These are phyloP conservation scores for Chloranthus sessilifolius DNA, from an alignment of 164 flowering plant genomes.

Conservation along the genomic window DNA sequence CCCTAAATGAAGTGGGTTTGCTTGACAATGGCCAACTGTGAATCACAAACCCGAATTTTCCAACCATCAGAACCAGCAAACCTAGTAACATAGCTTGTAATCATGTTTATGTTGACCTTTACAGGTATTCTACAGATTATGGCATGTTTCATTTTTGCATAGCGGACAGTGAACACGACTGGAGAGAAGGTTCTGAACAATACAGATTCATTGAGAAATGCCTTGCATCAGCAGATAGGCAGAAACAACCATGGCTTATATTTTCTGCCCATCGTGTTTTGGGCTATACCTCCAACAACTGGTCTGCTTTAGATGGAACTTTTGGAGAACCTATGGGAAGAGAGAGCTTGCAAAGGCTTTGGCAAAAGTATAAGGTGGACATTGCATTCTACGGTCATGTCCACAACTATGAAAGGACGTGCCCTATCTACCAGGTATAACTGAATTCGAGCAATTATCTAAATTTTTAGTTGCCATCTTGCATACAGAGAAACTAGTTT, in stretches of 20 bases:
- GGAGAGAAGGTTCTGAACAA: slow-evolving; percentile 88
- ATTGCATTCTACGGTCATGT: slow-evolving; percentile 83
- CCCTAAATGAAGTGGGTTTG: too few relatives aligned
- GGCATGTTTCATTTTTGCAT: slow-evolving; percentile 90
- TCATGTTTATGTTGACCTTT: neutral
- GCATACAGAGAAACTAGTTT: too few relatives aligned
- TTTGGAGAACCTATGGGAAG: slow-evolving; percentile 87
- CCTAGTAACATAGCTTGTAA: neutral
- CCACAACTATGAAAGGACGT: slow-evolving; percentile 85
- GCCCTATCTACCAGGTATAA: slow-evolving; percentile 74
- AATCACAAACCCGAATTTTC: too few relatives aligned
- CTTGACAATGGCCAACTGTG: too few relatives aligned
- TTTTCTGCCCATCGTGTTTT: slow-evolving; percentile 78
- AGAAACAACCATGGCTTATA: slow-evolving; percentile 84
- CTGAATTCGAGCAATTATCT: too few relatives aligned
- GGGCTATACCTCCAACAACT: slow-evolving; percentile 62
- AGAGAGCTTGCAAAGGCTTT: slow-evolving; percentile 66
- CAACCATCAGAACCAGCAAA: too few relatives aligned
- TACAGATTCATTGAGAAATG: slow-evolving; percentile 66
- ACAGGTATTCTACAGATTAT: slow-evolving; percentile 75
- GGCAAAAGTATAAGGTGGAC: slow-evolving; percentile 89
- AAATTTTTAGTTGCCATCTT: too few relatives aligned
- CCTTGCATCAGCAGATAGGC: slow-evolving; percentile 70
- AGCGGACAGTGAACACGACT: slow-evolving; percentile 82
- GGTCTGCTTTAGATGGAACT: slow-evolving; percentile 52